These are phyloP conservation scores for Saccharomycopsis olivae DNA, from an alignment of 805 yeast species.

Conservation along the genomic window DNA sequence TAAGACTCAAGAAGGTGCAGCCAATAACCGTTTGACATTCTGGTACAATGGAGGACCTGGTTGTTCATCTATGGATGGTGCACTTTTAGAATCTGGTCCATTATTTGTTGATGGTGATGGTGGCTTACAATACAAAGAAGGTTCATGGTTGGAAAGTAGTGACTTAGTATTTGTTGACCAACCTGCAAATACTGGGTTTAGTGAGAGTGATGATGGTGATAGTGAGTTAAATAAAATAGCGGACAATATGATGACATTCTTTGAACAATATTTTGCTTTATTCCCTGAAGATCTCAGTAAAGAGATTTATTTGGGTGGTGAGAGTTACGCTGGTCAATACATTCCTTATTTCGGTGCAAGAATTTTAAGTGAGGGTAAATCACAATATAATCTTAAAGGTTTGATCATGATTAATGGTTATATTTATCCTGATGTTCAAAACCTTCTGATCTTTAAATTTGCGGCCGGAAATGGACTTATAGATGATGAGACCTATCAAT, in stretches of 20 bases:
- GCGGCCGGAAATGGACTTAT: slow-evolving; percentile 19
- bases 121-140: slow-evolving; percentile 45
- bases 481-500: slow-evolving; percentile 27
- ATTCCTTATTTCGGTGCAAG: slow-evolving; percentile 72
- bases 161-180: slow-evolving; percentile 85
- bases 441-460: slow-evolving; percentile 49
- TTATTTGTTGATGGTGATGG: slow-evolving; percentile 45
- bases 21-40: slow-evolving; percentile 40
- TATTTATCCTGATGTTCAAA: slow-evolving; percentile 80
- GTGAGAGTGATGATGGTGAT: slow-evolving; percentile 48
- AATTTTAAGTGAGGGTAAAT: slow-evolving; percentile 29
- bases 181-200: slow-evolving; percentile 91
- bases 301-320: slow-evolving; percentile 80
- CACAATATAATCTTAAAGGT: slow-evolving; percentile 40
- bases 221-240: slow-evolving; percentile 47
- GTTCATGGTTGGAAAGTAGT: slow-evolving; percentile 76
- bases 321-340: slow-evolving; percentile 94
- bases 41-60: slow-evolving; percentile 99
- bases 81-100: slow-evolving; percentile 87
- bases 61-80: slow-evolving; percentile 97
- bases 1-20: slow-evolving; percentile 3
- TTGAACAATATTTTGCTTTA: slow-evolving; percentile 51
- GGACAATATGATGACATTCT: slow-evolving; percentile 50
- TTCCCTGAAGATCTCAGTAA: slow-evolving; percentile 64
- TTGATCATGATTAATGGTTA: slow-evolving; percentile 87